phyloP scores from a whole-genome alignment of 2,329 filamentous ascomycete genomes.

The Podosphaera leucotricha region DNA sequence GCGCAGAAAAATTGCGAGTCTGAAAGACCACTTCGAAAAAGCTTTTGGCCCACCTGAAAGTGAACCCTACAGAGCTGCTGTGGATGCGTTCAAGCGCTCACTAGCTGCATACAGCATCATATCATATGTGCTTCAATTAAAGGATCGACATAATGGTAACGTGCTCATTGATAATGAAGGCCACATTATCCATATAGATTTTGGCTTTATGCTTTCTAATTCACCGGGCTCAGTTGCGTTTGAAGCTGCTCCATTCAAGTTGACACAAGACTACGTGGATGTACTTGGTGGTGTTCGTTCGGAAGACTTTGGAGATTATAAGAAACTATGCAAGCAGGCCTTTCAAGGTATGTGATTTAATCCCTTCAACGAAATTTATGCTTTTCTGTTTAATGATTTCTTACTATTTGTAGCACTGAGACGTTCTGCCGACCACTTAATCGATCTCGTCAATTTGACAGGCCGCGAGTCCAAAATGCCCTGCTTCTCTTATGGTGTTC shows the following conservation, averaged over 20 bases:
- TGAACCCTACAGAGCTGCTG: slow-evolving; percentile 44
- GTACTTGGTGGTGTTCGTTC: slow-evolving; percentile 53
- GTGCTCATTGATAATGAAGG: slow-evolving; percentile 68
- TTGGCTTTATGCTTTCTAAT: slow-evolving; percentile 77
- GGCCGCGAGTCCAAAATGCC: slow-evolving; percentile 65
- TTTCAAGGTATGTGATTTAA: slow-evolving; percentile 42
- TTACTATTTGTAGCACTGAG: slow-evolving; percentile 31
- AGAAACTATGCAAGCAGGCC: slow-evolving; percentile 56
- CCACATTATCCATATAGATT: slow-evolving; percentile 74
- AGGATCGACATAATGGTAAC: slow-evolving; percentile 71
- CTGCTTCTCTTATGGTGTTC: slow-evolving; percentile 54
- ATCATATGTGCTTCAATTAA: slow-evolving; percentile 61
- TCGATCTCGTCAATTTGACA: slow-evolving; percentile 69
- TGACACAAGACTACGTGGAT: slow-evolving; percentile 69
- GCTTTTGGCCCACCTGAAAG: slow-evolving; percentile 50
- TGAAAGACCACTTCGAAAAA: slow-evolving; percentile 63
- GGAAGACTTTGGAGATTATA: slow-evolving; percentile 50
- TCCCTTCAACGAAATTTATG: slow-evolving; percentile 4
- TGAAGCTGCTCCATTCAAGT: slow-evolving; percentile 68
- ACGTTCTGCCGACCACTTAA: slow-evolving; percentile 55
- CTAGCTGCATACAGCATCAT: slow-evolving; percentile 71
- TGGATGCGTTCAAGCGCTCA: slow-evolving; percentile 60
- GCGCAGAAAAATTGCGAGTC: slow-evolving; percentile 50
- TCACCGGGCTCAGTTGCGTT: slow-evolving; percentile 67
- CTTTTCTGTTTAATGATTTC: not conserved